Evolutionary conservation across 768 basidiomycete species (phyloP).

Genomic region (Lactarius hengduanensis): DNA sequence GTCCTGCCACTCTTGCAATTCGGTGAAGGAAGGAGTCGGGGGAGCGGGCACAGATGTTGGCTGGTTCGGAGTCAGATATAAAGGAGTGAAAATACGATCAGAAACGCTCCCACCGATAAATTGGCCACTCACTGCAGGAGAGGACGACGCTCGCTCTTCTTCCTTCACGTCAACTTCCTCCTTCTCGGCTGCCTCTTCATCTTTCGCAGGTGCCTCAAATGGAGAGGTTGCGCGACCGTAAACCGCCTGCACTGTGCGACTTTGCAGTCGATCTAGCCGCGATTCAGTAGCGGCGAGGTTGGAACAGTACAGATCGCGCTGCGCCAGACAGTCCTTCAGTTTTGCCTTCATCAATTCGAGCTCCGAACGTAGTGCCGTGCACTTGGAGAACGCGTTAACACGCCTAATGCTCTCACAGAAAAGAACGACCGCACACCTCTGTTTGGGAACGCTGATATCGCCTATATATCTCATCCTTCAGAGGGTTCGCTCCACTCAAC

Average conservation of each 20-base stretch:
- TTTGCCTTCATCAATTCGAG: conserved; percentile 48
- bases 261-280: conserved; percentile 59
- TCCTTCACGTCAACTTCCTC: conserved; percentile 35
- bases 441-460: conserved; percentile 55
- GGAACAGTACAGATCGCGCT: conserved; percentile 49
- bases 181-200: conserved; percentile 21
- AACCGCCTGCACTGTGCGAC: conserved; percentile 44
- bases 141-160: conserved; percentile 56
- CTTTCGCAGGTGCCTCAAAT: conserved; percentile 13
- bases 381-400: conserved; percentile 40
- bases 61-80: conserved; percentile 52
- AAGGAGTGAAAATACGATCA: conserved; percentile 38
- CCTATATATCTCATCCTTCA: conserved; percentile 43
- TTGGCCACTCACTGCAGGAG: conserved; percentile 72
- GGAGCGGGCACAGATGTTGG: conserved; percentile 37
- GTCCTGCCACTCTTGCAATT: conserved; percentile 41
- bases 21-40: conserved; percentile 32
- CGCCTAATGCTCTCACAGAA: not conserved
- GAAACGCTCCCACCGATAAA: conserved; percentile 61
- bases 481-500: conserved; percentile 38
- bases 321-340: conserved; percentile 50
- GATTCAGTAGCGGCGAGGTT: conserved; percentile 57
- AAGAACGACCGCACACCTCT: conserved; percentile 47
- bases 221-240: conserved; percentile 18
- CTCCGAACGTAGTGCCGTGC: conserved; percentile 57